Percentiles rank a stretch among this genome's conserved stretches.
Evolutionary conservation across 768 basidiomycete genomes (phyloP).

Genomic region (Lanmaoa rubissima): DNA sequence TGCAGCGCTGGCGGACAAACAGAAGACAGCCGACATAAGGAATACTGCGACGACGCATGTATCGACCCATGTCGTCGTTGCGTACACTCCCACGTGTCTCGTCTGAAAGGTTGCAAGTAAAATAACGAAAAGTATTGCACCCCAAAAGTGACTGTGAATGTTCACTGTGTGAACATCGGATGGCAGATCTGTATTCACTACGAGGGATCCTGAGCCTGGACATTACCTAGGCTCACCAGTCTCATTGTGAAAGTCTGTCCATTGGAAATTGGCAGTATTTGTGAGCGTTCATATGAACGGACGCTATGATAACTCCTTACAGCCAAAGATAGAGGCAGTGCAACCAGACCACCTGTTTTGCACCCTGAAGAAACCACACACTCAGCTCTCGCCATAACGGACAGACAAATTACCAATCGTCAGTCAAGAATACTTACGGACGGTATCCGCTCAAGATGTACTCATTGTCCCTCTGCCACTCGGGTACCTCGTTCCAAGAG

Average conservation of each 20-base stretch:
- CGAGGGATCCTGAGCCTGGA: neutral
- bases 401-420: conserved; percentile 6
- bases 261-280: conserved; percentile 14
- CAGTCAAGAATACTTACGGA: conserved; percentile 41
- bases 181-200: conserved; percentile 1
- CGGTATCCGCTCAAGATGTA: conserved; percentile 70
- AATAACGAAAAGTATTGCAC: conserved; percentile 58
- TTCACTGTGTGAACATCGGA: conserved; percentile 54
- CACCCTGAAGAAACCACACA: conserved; percentile 37
- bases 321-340: conserved; percentile 60
- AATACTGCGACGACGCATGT: conserved; percentile 60
- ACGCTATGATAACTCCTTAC: conserved; percentile 41
- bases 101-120: conserved; percentile 54
- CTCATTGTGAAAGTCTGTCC: conserved; percentile 74
- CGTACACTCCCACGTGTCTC: conserved; percentile 49
- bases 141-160: conserved; percentile 80
- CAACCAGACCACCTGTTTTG: conserved; percentile 65
- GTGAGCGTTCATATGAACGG: conserved; percentile 14
- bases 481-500: conserved; percentile 57
- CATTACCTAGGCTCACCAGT: conserved; percentile 45
- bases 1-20: conserved; percentile 66
- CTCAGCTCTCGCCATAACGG: neutral
- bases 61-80: conserved; percentile 60
- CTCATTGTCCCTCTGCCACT: conserved; percentile 75
- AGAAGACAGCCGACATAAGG: conserved; percentile 67